phyloP scores from a whole-genome alignment of 2,329 filamentous ascomycete genomes.

The Pseudocercospora macadamiae region DNA sequence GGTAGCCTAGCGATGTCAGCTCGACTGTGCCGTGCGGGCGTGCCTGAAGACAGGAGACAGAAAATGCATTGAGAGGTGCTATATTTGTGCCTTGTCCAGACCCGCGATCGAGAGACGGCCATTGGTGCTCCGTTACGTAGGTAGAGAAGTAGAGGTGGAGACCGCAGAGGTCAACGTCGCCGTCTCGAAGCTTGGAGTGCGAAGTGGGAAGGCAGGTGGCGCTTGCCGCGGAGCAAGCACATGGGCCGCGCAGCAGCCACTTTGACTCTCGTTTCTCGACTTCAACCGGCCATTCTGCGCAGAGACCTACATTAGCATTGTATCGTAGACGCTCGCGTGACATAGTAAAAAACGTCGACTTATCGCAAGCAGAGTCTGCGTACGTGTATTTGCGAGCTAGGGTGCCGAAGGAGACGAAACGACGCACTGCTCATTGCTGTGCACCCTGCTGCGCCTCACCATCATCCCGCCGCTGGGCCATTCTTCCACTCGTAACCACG shows the following conservation, averaged over 20 bases:
- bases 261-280: too few species aligned
- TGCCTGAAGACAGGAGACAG: not conserved
- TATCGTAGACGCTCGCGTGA: not conserved
- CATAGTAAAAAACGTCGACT: not conserved
- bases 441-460: not conserved
- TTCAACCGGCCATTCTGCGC: too few species aligned
- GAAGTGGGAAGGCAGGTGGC: not conserved
- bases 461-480: not conserved
- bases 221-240: not conserved
- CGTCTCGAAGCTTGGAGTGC: too few species aligned
- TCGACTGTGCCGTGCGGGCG: too few species aligned
- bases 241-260: not conserved
- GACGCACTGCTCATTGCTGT: not conserved
- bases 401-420: not conserved
- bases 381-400: not conserved
- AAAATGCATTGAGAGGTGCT: not conserved
- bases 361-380: not conserved
- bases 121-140: not conserved
- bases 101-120: not conserved
- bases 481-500: not conserved
- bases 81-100: not conserved
- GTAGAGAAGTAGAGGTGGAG: not conserved
- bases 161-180: not conserved
- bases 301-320: not conserved
- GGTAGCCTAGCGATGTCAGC: too few species aligned